Conservation (phyloP, 2,329 filamentous ascomycete genomes). For the Orbilia brochopaga region DNA sequence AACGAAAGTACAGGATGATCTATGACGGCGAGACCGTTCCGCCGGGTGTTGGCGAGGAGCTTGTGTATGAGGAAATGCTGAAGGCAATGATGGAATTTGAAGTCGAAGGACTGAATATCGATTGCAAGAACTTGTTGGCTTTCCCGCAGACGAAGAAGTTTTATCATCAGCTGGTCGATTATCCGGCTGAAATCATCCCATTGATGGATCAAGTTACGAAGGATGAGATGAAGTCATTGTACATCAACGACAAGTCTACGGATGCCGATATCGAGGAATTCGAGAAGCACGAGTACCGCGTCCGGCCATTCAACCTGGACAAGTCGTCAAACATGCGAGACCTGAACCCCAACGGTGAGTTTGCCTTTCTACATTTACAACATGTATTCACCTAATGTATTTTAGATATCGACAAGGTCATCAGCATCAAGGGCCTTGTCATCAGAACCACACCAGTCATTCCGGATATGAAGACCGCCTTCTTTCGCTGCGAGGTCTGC, state of each 20-base stretch:
- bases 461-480: conserved; percentile 93
- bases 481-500: conserved; percentile 94
- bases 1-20: conserved; percentile 91
- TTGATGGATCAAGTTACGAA: conserved; percentile 95
- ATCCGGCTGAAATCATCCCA: conserved; percentile 94
- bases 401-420: conserved; percentile 89
- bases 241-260: conserved; percentile 66
- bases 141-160: conserved; percentile 92
- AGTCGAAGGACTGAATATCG: conserved; percentile 81
- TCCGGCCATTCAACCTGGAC: conserved; percentile 87
- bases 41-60: conserved; percentile 74
- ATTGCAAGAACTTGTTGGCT: conserved; percentile 85
- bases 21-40: conserved; percentile 78
- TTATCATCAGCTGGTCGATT: conserved; percentile 92
- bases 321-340: conserved; percentile 88
- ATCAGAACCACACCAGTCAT: conserved; percentile 96
- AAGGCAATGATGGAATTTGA: conserved; percentile 90
- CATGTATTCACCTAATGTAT: conserved; percentile 50
- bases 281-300: conserved; percentile 78
- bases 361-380: background rate
- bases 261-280: conserved; percentile 68
- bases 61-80: conserved; percentile 82
- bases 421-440: conserved; percentile 92
- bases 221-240: conserved; percentile 89
- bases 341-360: conserved; percentile 81